A percentile compares a stretch with the other conserved stretches of the same genome.
These are phyloP conservation scores for Exutisphaerella laricina DNA, from an alignment of 2,329 filamentous ascomycete genomes.

Conservation along the genomic window DNA sequence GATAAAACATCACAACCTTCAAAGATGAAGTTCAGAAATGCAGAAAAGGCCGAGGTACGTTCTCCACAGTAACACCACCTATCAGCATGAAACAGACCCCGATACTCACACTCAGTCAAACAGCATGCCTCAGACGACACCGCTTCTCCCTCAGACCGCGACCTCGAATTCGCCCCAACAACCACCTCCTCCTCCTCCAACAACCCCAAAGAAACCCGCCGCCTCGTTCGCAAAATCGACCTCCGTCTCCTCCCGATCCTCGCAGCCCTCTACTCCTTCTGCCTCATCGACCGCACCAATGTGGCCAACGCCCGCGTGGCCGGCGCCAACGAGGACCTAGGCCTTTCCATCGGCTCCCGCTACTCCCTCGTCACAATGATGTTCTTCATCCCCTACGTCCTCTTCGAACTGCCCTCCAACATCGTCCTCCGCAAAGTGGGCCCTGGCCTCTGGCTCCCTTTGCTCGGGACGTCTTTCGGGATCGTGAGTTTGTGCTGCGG, in stretches of 20 bases:
- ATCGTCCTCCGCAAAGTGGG: constrained; percentile 34
- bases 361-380: constrained; percentile 37
- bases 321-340: constrained; percentile 28
- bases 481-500: constrained; percentile 33
- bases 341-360: constrained; percentile 29
- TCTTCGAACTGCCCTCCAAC: constrained; percentile 25
- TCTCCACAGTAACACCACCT: neutral
- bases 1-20: neutral
- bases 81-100: neutral
- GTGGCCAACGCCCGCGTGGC: constrained; percentile 16
- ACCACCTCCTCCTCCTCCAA: constrained; percentile 3
- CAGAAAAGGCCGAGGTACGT: neutral
- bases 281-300: constrained; percentile 20
- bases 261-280: constrained; percentile 17
- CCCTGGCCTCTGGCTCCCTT: constrained; percentile 34
- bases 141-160: neutral
- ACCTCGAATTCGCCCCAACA: constrained; percentile 32
- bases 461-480: constrained; percentile 36
- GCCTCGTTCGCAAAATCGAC: constrained; percentile 20
- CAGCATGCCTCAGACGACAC: neutral
- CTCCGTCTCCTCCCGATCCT: constrained; percentile 18
- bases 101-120: neutral
- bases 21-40: neutral
- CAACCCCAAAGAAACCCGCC: constrained; percentile 12
- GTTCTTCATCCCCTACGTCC: constrained; percentile 33